Base-by-base conservation (phyloP, 106 monocot genomes). In the Allium fistulosum region DNA sequence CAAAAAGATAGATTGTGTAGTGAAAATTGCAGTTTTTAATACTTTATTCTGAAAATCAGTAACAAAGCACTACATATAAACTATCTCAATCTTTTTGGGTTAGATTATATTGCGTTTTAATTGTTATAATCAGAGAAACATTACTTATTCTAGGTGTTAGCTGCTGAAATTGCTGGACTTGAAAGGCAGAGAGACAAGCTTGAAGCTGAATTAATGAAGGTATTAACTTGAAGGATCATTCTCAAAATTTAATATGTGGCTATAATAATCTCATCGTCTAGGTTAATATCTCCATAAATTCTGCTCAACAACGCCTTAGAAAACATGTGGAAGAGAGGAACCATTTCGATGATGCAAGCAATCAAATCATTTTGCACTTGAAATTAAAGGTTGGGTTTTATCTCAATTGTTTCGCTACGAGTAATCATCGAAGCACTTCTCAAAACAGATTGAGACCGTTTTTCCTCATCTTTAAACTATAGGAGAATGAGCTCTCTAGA, bases 401-500 rank as follows among this genome's bases (percentile, higher is more conserved):
- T 58, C 10, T 51, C 59, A 10, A 56, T 46, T 69, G 11, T 9
- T 53, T 8, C 5, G 0, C 2, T 11, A 10, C 7, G 15, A 56
- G n/a, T 72, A 53, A 48, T 51, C 49, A 2, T 46, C 37, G 27
- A 63, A 72, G 53, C 27, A 37, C 1, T 55, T 27, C 51, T 59
- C 16, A 53, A 55, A 18, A 51, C 61, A 72, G 17, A 14, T 8
- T 75, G 51, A 75, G 52, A 46, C 51, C 47, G 16, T 46, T 46
- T 61, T 48, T 12, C 26, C 3, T 17, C 45, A 67, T 69, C 11
- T 15, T 26, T 8, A 72, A 17, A 63, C 49, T 57, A 45, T 57
- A 97, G 96, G 96, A 97, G 71, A 86, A 92, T 80, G 96, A 97
- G 53, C 88, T 97, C 72, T 81, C 80, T 69, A 92, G 63, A 82